These are phyloP conservation scores for Geotrichum cucujoidarum DNA, from an alignment of 1,139 yeast genomes.

Conservation along the genomic window DNA sequence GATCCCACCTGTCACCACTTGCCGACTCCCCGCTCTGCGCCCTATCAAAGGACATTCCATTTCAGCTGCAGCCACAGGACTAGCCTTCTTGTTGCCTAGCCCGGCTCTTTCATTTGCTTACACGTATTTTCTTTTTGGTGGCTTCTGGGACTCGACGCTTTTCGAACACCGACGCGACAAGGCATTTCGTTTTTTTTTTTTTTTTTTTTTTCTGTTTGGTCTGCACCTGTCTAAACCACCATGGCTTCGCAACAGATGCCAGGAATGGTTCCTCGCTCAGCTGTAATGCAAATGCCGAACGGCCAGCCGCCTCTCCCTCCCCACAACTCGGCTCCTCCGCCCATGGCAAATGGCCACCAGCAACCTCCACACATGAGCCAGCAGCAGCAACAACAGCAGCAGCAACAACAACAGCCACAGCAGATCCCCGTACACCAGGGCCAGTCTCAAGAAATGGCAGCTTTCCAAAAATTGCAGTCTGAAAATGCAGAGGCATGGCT, in stretches of 20 bases:
- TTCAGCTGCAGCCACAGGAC: too few species aligned
- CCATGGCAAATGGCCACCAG: background rate
- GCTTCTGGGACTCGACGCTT: background rate
- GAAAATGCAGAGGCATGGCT: constrained; percentile 89
- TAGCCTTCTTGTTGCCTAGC: too few species aligned
- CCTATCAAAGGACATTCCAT: too few species aligned
- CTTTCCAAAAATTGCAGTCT: constrained; percentile 43
- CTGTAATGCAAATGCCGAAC: constrained; percentile 2
- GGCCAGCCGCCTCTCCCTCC: constrained; percentile 8
- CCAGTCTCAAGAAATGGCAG: constrained; percentile 39
- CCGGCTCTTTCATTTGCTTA: background rate
- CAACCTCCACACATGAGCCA: constrained; percentile 3
- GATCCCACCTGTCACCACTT: too few species aligned
- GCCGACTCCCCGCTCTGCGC: too few species aligned
- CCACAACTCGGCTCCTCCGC: constrained; percentile 1
- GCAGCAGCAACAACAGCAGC: constrained; percentile 19
- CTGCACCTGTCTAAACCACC: too few species aligned
- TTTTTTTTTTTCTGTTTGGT: background rate
- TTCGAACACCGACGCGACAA: background rate
- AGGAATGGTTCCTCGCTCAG: constrained; percentile 1
- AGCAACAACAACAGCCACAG: constrained; percentile 22
- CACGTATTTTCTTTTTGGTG: background rate
- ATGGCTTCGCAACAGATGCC: constrained; percentile 4
- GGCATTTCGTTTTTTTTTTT: background rate
- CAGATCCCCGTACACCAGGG: constrained; percentile 25